Percentiles rank a stretch among this genome's conserved stretches.
Evolutionary conservation across 441 rosid species (phyloP).

Genomic region (Hura crepitans): DNA sequence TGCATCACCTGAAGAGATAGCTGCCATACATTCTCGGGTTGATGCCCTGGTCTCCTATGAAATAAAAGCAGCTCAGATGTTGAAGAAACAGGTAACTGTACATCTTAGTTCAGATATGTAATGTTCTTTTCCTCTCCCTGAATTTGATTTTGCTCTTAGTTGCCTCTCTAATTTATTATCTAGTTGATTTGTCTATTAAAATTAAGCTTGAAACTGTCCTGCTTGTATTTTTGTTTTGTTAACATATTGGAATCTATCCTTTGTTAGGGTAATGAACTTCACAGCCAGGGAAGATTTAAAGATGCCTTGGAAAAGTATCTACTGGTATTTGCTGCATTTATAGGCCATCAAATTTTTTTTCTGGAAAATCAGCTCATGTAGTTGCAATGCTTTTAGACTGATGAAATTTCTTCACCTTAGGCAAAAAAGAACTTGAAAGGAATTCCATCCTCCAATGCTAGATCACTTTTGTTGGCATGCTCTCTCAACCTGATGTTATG

Average conservation of each 20-base stretch:
- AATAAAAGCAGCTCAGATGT: conserved; percentile 72
- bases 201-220: not conserved
- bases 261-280: conserved; percentile 82
- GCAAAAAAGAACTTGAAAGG: conserved; percentile 78
- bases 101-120: not conserved
- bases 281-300: conserved; percentile 60
- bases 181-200: not conserved
- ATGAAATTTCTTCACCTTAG: conserved; percentile 34
- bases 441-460: conserved; percentile 54
- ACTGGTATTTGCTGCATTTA: conserved; percentile 47
- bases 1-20: conserved; percentile 81
- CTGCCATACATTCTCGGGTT: conserved; percentile 64
- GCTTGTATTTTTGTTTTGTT: not conserved
- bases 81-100: conserved; percentile 59
- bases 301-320: conserved; percentile 77
- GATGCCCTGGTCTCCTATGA: conserved; percentile 73
- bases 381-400: conserved; percentile 7
- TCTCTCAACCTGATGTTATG: conserved; percentile 94
- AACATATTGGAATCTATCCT: conserved; percentile 9
- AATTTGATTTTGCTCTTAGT: not conserved
- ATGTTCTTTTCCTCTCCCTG: not conserved
- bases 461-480: conserved; percentile 62
- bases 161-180: not conserved
- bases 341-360: conserved; percentile 9
- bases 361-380: conserved; percentile 1